Base-by-base conservation (phyloP, 495 filamentous ascomycete genomes). In the Penicillium daleae region DNA sequence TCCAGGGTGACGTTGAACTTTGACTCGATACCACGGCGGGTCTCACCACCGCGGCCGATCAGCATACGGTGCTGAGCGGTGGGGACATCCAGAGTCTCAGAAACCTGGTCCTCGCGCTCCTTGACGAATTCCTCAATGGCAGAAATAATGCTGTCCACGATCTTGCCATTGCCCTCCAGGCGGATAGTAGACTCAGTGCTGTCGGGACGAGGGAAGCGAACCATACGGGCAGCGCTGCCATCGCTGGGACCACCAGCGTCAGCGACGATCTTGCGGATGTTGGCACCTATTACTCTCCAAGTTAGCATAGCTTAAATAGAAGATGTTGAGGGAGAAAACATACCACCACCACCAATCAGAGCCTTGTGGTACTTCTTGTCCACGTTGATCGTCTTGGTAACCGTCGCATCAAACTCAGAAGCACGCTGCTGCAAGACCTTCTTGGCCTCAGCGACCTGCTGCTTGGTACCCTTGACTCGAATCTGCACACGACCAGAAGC, bases 341-440 rank as follows among this genome's bases (percentile, higher is more conserved):
- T 85, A 97, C 93, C 95, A 70, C 89, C 89, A 65, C 85, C 78
- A 55, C 95, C 95, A 76, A 99, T 99, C 42, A 99, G 78, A 29
- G 88, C 86, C 71, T 89, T 89, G 79, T 99, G 96, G 71, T 93
- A 87, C 77, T 93, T 94, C 79, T 91, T 90, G 60, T 97, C 92
- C 5, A 99, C 88, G 21, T 92, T 88, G 33, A 99, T 83, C 22
- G 87, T 92, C 78, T 88, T 88, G 17, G 88, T 87, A 56, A 97
- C 83, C 15, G 86, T 97, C 59, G 94, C 86, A 70, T 98, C 93
- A 65, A 97, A 97, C 46, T 90, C 82, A 48, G 85, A 88, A 56
- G 87, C 88, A 71, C 93, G 92, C 76, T 94, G 88, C 70, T 93
- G 86, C 53, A 98, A 78, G 27, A 93, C 76, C 80, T 90, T 91